Percentiles rank a stretch among this genome's conserved stretches.
Conservation (phyloP, 2,329 filamentous ascomycete species). For the Trichoderma citrinoviride region DNA sequence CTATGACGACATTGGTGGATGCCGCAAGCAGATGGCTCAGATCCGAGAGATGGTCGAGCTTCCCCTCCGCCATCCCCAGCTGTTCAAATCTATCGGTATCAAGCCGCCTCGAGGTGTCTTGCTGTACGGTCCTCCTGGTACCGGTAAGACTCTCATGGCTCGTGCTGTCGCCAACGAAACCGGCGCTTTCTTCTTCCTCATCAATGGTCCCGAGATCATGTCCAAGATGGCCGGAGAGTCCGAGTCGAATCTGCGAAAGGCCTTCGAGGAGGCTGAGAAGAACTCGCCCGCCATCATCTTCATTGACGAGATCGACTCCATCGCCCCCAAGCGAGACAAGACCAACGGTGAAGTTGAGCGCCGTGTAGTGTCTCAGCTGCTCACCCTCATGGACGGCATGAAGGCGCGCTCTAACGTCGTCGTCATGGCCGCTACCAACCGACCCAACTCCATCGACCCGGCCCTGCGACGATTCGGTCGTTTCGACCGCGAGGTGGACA, state of each 20-base stretch:
- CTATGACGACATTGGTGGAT: conserved; percentile 98
- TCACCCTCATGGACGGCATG: conserved; percentile 99
- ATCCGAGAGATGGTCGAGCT: conserved; percentile 98
- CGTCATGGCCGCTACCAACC: conserved; percentile 98
- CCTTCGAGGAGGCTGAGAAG: conserved; percentile 99
- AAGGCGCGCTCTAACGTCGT: conserved; percentile 98
- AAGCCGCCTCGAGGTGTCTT: conserved; percentile 98
- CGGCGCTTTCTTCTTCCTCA: conserved; percentile 98
- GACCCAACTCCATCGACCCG: conserved; percentile 97
- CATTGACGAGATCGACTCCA: conserved; percentile 99
- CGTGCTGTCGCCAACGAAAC: conserved; percentile 98
- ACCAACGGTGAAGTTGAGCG: conserved; percentile 98
- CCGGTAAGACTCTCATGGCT: conserved; percentile 99
- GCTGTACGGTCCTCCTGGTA: conserved; percentile 94
- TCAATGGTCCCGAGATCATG: conserved; percentile 99
- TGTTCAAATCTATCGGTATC: conserved; percentile 99
- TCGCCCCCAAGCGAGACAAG: conserved; percentile 99
- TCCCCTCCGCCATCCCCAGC: conserved; percentile 91
- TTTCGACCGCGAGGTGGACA: conserved; percentile 98
- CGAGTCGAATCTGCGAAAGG: conserved; percentile 95
- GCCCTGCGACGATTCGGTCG: conserved; percentile 96
- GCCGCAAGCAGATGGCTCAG: conserved; percentile 99
- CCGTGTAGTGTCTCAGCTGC: conserved; percentile 93
- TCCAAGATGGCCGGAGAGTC: conserved; percentile 99
- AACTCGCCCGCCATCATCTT: conserved; percentile 99